Evolutionary conservation across 768 basidiomycete species (phyloP).

Genomic region (Tremella mesenterica): DNA sequence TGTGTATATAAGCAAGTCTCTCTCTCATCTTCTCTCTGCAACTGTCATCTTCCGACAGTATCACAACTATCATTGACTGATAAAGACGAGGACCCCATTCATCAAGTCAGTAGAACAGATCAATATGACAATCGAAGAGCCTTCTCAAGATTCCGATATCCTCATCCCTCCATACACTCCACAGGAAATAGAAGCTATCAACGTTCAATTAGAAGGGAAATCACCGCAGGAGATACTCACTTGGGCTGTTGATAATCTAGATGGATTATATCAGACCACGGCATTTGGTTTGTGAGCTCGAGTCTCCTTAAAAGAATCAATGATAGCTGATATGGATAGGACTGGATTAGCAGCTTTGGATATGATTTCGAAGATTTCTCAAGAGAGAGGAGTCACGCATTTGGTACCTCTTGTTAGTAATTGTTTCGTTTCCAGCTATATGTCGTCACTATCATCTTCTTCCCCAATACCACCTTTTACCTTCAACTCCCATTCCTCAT

Average conservation of each 20-base stretch:
- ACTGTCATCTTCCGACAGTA: too few species aligned
- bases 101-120: neutral
- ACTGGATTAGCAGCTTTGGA: slow-evolving; percentile 89
- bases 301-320: neutral
- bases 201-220: slow-evolving; percentile 61
- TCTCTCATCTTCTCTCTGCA: too few species aligned
- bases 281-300: slow-evolving; percentile 68
- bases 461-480: too few species aligned
- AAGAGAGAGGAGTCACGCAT: slow-evolving; percentile 43
- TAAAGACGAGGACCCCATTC: too few species aligned
- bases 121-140: neutral
- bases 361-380: slow-evolving; percentile 79
- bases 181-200: slow-evolving; percentile 57
- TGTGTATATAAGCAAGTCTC: too few species aligned
- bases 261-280: slow-evolving; percentile 81
- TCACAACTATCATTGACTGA: too few species aligned
- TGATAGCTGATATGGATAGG: slow-evolving; percentile 17
- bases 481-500: neutral
- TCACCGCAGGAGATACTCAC: slow-evolving; percentile 72
- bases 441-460: too few species aligned
- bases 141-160: slow-evolving; percentile 8
- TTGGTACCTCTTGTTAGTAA: slow-evolving; percentile 53
- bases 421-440: too few species aligned
- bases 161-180: slow-evolving; percentile 38
- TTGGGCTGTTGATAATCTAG: slow-evolving; percentile 76